A percentile compares a stretch with the other conserved stretches of the same genome.
Conservation (phyloP, 176 grass and related monocot species). For the Rhynchospora pubera region DNA sequence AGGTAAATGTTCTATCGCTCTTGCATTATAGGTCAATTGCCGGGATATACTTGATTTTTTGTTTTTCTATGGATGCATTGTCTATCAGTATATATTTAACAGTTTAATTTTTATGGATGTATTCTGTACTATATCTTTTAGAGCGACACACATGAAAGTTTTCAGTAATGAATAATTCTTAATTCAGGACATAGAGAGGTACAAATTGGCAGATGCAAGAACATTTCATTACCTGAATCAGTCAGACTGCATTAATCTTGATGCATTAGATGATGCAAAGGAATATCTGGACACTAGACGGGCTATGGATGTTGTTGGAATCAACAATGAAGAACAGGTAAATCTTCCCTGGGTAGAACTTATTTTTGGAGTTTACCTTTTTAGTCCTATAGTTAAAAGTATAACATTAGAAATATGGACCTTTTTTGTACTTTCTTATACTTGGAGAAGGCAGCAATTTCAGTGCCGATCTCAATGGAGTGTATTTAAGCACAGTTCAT, state of each 20-base stretch:
- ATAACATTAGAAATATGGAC: background rate
- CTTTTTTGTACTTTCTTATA: background rate
- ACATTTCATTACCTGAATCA: slow-evolving; percentile 96
- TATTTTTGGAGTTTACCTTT: background rate
- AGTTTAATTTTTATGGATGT: background rate
- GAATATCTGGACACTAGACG: slow-evolving; percentile 79
- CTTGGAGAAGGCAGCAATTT: background rate
- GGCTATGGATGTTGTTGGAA: slow-evolving; percentile 94
- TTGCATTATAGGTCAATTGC: background rate
- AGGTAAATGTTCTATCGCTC: background rate
- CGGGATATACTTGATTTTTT: background rate
- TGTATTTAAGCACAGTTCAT: background rate
- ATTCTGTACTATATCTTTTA: background rate
- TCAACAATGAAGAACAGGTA: slow-evolving; percentile 85
- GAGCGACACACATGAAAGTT: background rate
- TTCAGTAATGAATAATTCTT: background rate
- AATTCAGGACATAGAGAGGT: slow-evolving; percentile 69
- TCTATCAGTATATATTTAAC: background rate
- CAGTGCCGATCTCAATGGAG: background rate
- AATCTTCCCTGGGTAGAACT: background rate
- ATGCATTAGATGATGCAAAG: slow-evolving; percentile 68
- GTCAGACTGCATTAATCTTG: slow-evolving; percentile 86
- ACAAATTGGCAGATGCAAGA: slow-evolving; percentile 66
- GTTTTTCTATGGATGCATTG: background rate
- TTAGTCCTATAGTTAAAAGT: background rate